Conservation (phyloP, 2,329 filamentous ascomycete species). For the Endocalyx cinctus region DNA sequence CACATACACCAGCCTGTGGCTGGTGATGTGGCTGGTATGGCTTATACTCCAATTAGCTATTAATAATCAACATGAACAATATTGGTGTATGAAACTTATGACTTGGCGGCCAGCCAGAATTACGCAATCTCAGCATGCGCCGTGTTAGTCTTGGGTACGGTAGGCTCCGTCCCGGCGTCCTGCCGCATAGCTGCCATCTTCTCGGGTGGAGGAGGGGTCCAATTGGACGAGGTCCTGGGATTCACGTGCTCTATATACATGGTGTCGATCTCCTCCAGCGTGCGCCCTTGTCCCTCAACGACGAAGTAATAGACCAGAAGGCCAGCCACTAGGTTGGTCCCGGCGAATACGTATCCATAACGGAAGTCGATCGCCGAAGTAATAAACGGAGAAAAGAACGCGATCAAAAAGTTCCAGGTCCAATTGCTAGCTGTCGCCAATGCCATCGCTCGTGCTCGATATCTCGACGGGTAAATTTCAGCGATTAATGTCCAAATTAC, state of each 20-base stretch:
- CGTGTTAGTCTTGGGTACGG: too few relatives aligned
- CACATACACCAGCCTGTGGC: too few relatives aligned
- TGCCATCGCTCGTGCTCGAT: slow-evolving; percentile 57
- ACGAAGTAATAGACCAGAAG: slow-evolving; percentile 73
- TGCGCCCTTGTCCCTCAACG: slow-evolving; percentile 67
- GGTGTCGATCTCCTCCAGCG: slow-evolving; percentile 74
- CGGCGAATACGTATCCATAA: slow-evolving; percentile 74
- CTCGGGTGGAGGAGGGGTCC: slow-evolving; percentile 40
- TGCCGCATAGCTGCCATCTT: slow-evolving; percentile 38
- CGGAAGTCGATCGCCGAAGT: slow-evolving; percentile 65
- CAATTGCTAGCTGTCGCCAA: slow-evolving; percentile 59
- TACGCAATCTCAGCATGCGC: too few relatives aligned
- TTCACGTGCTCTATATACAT: slow-evolving; percentile 66
- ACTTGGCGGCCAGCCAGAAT: too few relatives aligned
- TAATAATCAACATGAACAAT: too few relatives aligned
- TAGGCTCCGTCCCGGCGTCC: slow-evolving; percentile 34
- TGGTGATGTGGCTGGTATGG: too few relatives aligned
- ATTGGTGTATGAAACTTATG: too few relatives aligned
- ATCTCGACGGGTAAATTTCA: slow-evolving; percentile 60
- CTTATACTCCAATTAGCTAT: too few relatives aligned
- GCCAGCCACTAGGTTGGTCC: slow-evolving; percentile 61
- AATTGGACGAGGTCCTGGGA: slow-evolving; percentile 58
- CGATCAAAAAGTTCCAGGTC: slow-evolving; percentile 70
- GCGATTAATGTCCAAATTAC: slow-evolving; percentile 62
- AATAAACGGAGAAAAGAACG: slow-evolving; percentile 79